These are phyloP conservation scores for Cryptococcus sp. DNA, from an alignment of 1,284 basidiomycete species.

Conservation along the genomic window DNA sequence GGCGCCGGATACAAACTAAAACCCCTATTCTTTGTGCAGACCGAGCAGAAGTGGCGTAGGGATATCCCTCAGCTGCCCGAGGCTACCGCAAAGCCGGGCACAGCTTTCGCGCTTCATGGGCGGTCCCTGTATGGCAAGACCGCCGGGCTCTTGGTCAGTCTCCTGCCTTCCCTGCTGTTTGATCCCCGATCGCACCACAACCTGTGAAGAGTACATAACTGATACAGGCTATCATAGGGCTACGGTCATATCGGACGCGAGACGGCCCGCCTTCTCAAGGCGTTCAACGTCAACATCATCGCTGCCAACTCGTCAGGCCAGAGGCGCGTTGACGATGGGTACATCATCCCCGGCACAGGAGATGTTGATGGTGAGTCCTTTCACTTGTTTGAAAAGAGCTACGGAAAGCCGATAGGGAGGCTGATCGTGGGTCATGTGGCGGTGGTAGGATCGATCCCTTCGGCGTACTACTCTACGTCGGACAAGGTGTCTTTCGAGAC, in stretches of 20 bases:
- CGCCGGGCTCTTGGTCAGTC: conserved; percentile 21
- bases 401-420: no score
- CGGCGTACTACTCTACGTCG: conserved; percentile 33
- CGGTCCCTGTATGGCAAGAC: conserved; percentile 26
- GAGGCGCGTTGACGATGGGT: conserved; percentile 28
- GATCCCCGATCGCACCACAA: conserved; percentile 4
- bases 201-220: conserved; percentile 2
- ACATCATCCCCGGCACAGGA: conserved; percentile 37
- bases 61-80: conserved; percentile 6
- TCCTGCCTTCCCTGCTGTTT: background rate
- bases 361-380: conserved; percentile 34
- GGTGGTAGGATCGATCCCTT: conserved; percentile 31
- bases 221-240: conserved; percentile 16
- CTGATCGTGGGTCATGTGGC: no score
- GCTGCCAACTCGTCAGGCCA: conserved; percentile 46
- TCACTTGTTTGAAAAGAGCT: background rate
- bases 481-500: conserved; percentile 30
- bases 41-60: conserved; percentile 8
- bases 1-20: no score
- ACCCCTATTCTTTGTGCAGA: conserved; percentile 1
- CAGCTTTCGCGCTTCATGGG: conserved; percentile 2
- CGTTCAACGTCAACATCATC: conserved; percentile 37
- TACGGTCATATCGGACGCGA: conserved; percentile 43
- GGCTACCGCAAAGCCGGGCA: background rate
- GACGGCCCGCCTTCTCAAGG: conserved; percentile 40